Evolutionary conservation across 371 early-diverging fungal genomes (phyloP), one percentile per base, ranked within the genome.

Genomic region (Actinomucor elegans): DNA sequence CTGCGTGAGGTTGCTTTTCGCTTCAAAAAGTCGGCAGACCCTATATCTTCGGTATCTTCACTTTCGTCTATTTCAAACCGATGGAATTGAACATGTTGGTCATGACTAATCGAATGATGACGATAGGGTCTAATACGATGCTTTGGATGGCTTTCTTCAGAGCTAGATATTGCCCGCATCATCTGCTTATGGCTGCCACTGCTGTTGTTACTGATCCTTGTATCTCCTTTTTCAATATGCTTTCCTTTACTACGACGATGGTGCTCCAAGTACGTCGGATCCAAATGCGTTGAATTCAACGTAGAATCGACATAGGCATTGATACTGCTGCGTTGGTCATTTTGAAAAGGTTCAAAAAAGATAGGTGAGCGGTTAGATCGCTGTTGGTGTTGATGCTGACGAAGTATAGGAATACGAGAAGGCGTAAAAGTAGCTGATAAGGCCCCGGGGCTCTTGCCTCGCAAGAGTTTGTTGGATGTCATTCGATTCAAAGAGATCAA

Each of bases 401-500:
- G 35, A 31, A 33, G 28, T 6, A 58, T 26, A 9, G 75, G 75
- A 12, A 74, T 74, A 10, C 75, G 63, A 11, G 72, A 69, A 0
- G 76, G 76, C 8, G 73, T 63, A 34, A 59, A 58, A 0, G 67
- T 48, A 32, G 66, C 65, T 12, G 67, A 43, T 8, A 58, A 24
- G n/a, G 63, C 28, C n/a, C 55, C 62, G 14, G 63, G 52, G 7
- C 60, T 56, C 40, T 52, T 67, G 23, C 61, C 41, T 11, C 48
- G 23, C 28, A 61, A 29, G 35, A 54, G 62, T 18, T 45, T 62
- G 24, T 56, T 54, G 27, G 55, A 33, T 18, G 41, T 29, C 21
- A 50, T 32, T 17, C 44, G 47, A 15, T 48, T 52, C 18, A 48
- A 31, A 8, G 56, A 45, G 2, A 36, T n/a, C 9, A 54, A 27